phyloP scores from a whole-genome alignment of 352 stramenopile species.

The Phytophthora crassamura region DNA sequence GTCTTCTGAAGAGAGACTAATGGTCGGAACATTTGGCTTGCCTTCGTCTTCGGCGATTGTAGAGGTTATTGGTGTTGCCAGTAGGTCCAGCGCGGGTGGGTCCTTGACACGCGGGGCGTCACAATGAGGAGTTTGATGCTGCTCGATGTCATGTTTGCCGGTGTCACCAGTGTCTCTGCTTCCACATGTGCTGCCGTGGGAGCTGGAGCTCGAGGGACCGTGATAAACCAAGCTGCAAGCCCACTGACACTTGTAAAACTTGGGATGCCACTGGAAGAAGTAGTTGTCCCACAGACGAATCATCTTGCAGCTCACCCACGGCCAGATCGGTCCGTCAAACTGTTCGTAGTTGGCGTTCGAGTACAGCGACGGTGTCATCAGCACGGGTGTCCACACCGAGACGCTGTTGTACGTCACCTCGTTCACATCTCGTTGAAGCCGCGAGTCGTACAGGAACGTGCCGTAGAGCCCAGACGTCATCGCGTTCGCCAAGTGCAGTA shows the following conservation, averaged over 20 bases:
- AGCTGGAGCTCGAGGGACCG: constrained; percentile 25
- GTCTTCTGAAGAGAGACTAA: constrained; percentile 34
- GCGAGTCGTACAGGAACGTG: constrained; percentile 84
- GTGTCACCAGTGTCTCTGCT: not conserved
- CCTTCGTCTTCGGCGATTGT: constrained; percentile 29
- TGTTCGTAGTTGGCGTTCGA: constrained; percentile 59
- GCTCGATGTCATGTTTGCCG: constrained; percentile 14
- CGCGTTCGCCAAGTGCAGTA: constrained; percentile 82
- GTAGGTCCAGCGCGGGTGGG: constrained; percentile 31
- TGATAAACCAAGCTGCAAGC: constrained; percentile 60
- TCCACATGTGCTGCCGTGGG: constrained; percentile 11
- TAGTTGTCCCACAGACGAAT: constrained; percentile 84
- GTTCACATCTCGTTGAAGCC: constrained; percentile 74
- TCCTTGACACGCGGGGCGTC: constrained; percentile 21
- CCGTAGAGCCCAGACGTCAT: constrained; percentile 84
- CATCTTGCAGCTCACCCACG: constrained; percentile 83
- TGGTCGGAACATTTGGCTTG: constrained; percentile 21
- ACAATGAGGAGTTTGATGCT: constrained; percentile 19
- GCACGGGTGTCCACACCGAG: constrained; percentile 83
- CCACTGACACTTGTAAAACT: constrained; percentile 84
- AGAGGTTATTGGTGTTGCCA: constrained; percentile 34
- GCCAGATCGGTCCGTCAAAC: constrained; percentile 71
- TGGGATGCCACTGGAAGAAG: constrained; percentile 89
- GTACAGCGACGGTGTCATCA: constrained; percentile 56
- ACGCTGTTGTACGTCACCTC: constrained; percentile 58